A percentile compares a stretch with the other conserved stretches of the same genome.
Evolutionary conservation across 495 filamentous ascomycete species (phyloP).

Genomic region (Cladorrhinum samala): DNA sequence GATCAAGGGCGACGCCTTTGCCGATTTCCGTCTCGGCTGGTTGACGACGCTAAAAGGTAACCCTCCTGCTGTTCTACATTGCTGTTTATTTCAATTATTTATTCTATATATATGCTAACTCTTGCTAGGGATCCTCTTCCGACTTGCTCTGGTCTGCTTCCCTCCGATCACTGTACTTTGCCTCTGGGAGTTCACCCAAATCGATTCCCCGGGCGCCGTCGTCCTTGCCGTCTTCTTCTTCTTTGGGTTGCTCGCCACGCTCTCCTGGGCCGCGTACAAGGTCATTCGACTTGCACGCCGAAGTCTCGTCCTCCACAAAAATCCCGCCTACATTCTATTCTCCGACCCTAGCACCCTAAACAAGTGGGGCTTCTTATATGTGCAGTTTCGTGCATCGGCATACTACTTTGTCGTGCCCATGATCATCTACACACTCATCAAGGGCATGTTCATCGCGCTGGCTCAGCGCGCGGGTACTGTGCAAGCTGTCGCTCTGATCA

Average conservation of each 20-base stretch:
- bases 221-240: conserved; percentile 88
- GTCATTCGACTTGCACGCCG: conserved; percentile 83
- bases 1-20: conserved; percentile 84
- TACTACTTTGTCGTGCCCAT: conserved; percentile 94
- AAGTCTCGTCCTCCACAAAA: conserved; percentile 87
- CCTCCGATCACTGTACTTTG: conserved; percentile 89
- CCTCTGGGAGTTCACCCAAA: conserved; percentile 86
- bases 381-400: conserved; percentile 91
- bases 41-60: conserved; percentile 31
- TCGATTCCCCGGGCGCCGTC: conserved; percentile 82
- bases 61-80: background rate
- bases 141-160: conserved; percentile 85
- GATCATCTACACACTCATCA: conserved; percentile 73
- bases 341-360: conserved; percentile 88
- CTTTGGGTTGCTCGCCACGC: conserved; percentile 67
- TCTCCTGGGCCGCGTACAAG: conserved; percentile 86
- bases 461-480: conserved; percentile 65
- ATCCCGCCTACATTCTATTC: conserved; percentile 95
- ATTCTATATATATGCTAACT: background rate
- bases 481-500: conserved; percentile 77
- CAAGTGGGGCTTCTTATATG: conserved; percentile 98
- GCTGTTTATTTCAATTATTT: background rate
- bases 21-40: conserved; percentile 92
- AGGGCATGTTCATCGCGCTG: conserved; percentile 87
- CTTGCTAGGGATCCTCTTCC: conserved; percentile 77